Percentiles rank a stretch among this genome's conserved stretches.
These are phyloP conservation scores for Ceratobasidium sp. DNA, from an alignment of 1,284 basidiomycete genomes.

Conservation along the genomic window DNA sequence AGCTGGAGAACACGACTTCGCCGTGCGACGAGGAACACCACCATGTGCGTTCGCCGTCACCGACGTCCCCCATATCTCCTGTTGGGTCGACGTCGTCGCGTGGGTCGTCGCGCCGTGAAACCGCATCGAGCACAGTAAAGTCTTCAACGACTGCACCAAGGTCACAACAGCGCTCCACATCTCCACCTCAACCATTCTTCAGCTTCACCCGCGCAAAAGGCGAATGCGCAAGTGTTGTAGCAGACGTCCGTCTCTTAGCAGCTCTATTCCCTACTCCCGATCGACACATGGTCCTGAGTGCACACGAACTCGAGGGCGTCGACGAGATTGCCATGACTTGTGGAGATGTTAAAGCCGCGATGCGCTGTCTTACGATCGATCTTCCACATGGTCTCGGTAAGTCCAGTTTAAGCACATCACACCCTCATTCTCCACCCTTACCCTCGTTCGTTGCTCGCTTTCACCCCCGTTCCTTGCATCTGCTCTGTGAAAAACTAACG, in stretches of 20 bases:
- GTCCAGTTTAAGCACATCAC: slow-evolving; percentile 50
- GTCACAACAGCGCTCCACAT: slow-evolving; percentile 11
- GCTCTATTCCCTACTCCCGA: slow-evolving; percentile 72
- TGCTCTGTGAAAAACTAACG: not conserved
- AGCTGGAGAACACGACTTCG: slow-evolving; percentile 22
- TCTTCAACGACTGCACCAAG: not conserved
- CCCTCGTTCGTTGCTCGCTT: slow-evolving; percentile 9
- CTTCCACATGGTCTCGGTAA: slow-evolving; percentile 71
- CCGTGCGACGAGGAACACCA: slow-evolving; percentile 12
- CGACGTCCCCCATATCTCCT: slow-evolving; percentile 26
- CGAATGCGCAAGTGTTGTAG: slow-evolving; percentile 68
- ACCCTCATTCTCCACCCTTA: slow-evolving; percentile 16
- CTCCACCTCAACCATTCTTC: slow-evolving; percentile 64
- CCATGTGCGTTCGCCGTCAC: not conserved
- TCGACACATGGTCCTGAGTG: slow-evolving; percentile 77
- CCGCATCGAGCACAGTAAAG: slow-evolving; percentile 13
- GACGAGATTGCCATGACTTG: slow-evolving; percentile 52
- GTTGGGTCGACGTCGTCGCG: not conserved
- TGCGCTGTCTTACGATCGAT: slow-evolving; percentile 74
- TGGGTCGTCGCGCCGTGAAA: slow-evolving; percentile 7
- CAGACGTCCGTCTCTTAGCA: slow-evolving; percentile 69
- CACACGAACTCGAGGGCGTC: slow-evolving; percentile 69
- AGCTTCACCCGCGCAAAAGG: slow-evolving; percentile 79
- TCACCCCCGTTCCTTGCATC: slow-evolving; percentile 35
- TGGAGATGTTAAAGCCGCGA: slow-evolving; percentile 49